phyloP scores from a whole-genome alignment of 345 rosid species.

The Geranium rotundifolium region DNA sequence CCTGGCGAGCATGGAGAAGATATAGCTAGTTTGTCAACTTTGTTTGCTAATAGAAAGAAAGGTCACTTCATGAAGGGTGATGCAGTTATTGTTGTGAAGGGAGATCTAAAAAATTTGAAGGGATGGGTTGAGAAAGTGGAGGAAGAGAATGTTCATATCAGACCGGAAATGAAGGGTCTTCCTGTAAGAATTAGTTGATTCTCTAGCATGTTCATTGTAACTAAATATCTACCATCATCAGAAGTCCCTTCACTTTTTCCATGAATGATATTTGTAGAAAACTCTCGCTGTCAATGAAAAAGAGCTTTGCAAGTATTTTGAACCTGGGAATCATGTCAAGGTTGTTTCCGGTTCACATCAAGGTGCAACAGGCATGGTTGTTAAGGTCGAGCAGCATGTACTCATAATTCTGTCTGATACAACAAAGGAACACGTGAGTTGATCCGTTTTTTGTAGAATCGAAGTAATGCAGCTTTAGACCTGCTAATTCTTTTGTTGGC shows the following conservation, averaged over 20 bases:
- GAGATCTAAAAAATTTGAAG: slow-evolving; percentile 84
- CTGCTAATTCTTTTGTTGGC: background rate
- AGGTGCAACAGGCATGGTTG: slow-evolving; percentile 97
- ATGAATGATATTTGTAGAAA: slow-evolving; percentile 34
- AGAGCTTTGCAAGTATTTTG: slow-evolving; percentile 91
- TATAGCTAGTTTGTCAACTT: slow-evolving; percentile 62
- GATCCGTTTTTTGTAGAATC: background rate
- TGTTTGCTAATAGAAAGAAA: slow-evolving; percentile 86
- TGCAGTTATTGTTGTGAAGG: slow-evolving; percentile 86
- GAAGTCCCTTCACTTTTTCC: slow-evolving; percentile 2
- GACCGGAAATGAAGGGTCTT: slow-evolving; percentile 84
- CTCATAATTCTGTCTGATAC: slow-evolving; percentile 84
- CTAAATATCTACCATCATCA: background rate
- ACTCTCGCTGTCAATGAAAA: slow-evolving; percentile 75
- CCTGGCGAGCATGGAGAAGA: slow-evolving; percentile 84
- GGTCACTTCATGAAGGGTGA: slow-evolving; percentile 99
- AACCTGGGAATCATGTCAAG: slow-evolving; percentile 97
- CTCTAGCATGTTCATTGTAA: background rate
- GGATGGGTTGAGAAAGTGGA: slow-evolving; percentile 99
- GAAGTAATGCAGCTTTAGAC: background rate
- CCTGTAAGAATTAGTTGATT: slow-evolving; percentile 48
- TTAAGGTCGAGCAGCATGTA: slow-evolving; percentile 92
- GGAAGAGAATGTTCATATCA: slow-evolving; percentile 82
- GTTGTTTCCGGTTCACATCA: slow-evolving; percentile 85
- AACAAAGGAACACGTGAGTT: slow-evolving; percentile 76